A percentile compares a stretch with the other conserved stretches of the same genome.
Evolutionary conservation across 108 stramenopile species (phyloP).

Genomic region (Skeletonema costatum): DNA sequence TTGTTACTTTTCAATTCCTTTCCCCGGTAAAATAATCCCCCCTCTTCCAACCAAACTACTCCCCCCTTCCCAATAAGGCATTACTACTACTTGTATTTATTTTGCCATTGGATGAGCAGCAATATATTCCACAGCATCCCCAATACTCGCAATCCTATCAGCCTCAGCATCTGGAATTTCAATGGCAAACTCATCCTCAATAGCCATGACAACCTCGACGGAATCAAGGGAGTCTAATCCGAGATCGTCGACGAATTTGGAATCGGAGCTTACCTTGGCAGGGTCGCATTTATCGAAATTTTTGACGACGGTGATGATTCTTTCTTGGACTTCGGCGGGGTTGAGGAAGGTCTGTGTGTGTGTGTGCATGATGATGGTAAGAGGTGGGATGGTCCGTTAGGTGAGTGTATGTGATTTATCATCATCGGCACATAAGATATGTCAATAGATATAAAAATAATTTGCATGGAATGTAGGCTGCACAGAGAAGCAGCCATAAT

Average conservation of each 20-base stretch:
- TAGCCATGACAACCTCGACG: conserved; percentile 99
- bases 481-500: too few species aligned
- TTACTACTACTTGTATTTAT: conserved; percentile 36
- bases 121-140: conserved; percentile 96
- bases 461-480: too few species aligned
- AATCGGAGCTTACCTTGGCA: conserved; percentile 80
- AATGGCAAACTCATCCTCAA: conserved; percentile 99
- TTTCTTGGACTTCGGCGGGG: conserved; percentile 89
- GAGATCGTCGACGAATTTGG: conserved; percentile 94
- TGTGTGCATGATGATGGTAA: neutral
- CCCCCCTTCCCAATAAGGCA: neutral
- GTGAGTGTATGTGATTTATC: neutral
- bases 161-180: conserved; percentile 99
- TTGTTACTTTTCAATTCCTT: neutral
- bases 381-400: neutral
- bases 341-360: conserved; percentile 87
- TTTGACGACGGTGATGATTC: conserved; percentile 95
- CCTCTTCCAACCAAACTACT: neutral
- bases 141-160: conserved; percentile 94
- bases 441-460: too few species aligned
- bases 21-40: neutral
- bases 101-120: conserved; percentile 92
- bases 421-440: too few species aligned
- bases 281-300: conserved; percentile 98
- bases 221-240: conserved; percentile 98